These are phyloP conservation scores for Dentipellis fragilis DNA, from an alignment of 768 basidiomycete genomes.

Conservation along the genomic window DNA sequence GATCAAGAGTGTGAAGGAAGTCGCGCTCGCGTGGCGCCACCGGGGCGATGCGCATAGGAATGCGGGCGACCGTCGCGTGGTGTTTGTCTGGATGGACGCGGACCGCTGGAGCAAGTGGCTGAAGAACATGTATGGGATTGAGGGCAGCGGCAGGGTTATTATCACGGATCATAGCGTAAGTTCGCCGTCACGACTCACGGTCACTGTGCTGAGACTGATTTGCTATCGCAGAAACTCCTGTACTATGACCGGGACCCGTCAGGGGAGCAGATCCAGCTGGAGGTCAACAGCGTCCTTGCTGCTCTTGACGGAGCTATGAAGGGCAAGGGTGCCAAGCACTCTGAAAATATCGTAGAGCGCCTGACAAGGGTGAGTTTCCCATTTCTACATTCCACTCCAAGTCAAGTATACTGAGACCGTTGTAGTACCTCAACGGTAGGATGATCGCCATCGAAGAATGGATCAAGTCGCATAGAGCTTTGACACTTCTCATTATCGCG, in stretches of 20 bases:
- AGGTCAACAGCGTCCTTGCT: conserved; percentile 47
- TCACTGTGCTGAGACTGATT: not conserved
- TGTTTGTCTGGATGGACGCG: conserved; percentile 87
- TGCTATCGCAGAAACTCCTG: conserved; percentile 41
- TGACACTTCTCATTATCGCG: conserved; percentile 15
- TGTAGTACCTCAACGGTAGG: conserved; percentile 23
- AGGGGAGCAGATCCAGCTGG: conserved; percentile 46
- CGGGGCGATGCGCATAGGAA: conserved; percentile 23
- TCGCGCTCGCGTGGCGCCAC: conserved; percentile 53
- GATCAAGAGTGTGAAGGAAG: conserved; percentile 35
- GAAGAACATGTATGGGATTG: conserved; percentile 83
- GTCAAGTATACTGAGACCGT: not conserved
- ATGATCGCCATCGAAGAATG: conserved; percentile 17
- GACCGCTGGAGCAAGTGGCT: conserved; percentile 82
- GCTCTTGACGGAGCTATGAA: conserved; percentile 58
- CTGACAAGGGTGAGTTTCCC: conserved; percentile 42
- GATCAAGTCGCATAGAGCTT: conserved; percentile 19
- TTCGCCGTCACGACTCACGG: conserved; percentile 1
- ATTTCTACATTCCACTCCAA: not conserved
- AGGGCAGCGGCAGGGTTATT: conserved; percentile 36
- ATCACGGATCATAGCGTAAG: conserved; percentile 74
- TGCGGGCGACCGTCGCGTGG: conserved; percentile 39
- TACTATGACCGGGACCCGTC: conserved; percentile 67
- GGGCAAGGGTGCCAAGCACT: conserved; percentile 44
- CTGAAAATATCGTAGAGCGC: conserved; percentile 64